phyloP scores from a whole-genome alignment of 2,329 filamentous ascomycete genomes.

The Triangularia verruculosa region DNA sequence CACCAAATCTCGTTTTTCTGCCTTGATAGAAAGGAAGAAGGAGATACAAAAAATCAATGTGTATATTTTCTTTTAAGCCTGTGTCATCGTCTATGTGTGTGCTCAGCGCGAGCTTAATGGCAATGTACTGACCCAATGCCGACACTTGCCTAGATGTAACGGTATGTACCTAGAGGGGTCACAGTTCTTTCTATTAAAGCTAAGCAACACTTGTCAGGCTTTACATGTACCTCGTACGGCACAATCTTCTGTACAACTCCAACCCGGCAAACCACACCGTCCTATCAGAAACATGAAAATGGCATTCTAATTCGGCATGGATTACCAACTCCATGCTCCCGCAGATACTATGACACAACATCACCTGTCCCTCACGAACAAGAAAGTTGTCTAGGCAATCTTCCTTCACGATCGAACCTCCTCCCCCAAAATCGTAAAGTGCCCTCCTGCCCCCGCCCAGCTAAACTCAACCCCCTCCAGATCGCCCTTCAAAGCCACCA shows the following conservation, averaged over 20 bases:
- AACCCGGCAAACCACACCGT: too few species aligned
- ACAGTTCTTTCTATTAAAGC: too few species aligned
- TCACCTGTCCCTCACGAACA: too few species aligned
- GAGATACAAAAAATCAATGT: neutral
- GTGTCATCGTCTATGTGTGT: neutral
- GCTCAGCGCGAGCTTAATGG: neutral
- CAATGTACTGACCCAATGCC: too few species aligned
- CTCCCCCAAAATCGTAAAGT: conserved; percentile 6
- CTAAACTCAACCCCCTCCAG: neutral
- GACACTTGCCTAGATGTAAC: too few species aligned
- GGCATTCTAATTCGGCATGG: neutral
- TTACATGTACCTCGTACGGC: too few species aligned
- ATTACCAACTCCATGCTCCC: neutral
- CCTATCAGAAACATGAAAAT: neutral
- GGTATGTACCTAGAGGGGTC: too few species aligned
- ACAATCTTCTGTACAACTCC: too few species aligned
- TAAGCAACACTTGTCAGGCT: too few species aligned
- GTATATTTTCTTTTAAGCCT: neutral
- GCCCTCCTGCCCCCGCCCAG: conserved; percentile 1
- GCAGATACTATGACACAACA: too few species aligned
- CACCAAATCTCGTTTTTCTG: neutral
- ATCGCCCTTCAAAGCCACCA: neutral
- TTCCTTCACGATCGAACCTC: neutral
- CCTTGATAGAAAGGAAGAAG: neutral
- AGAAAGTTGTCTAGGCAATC: too few species aligned